Evolutionary conservation across 2,329 filamentous ascomycete species (phyloP), one percentile per base, ranked within the genome.

Genomic region (Tothia fuscella): DNA sequence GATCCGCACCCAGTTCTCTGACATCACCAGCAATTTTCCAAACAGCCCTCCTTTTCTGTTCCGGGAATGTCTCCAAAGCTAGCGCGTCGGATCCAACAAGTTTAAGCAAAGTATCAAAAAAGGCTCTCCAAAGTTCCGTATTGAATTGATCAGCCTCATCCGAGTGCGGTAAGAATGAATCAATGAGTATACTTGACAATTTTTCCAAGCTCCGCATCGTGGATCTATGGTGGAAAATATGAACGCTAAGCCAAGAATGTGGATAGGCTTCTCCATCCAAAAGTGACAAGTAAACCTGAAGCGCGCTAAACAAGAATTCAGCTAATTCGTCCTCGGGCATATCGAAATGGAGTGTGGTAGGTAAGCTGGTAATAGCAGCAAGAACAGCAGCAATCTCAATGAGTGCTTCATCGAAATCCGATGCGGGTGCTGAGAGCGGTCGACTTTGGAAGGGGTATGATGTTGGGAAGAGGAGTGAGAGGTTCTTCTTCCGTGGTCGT

Each of bases 21-120:
- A 98, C 86, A 62, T 98, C 93, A 5, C 91, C 91, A 3, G 89
- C 91, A 56, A 98, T 95, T 65, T 96, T 98, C 91, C 93, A 98
- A 1, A 96, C 89, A 1, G 91, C 89, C 42, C 91, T 72, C 34
- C 91, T 72, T 64, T 96, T 98, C 63, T 98, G 91, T 59, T 98
- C 93, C 0, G 91, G 87, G 56, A 95, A 96, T 0, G 88, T 94
- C 57, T 98, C 91, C 28, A 98, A 72, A 0, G 91, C 88, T 16
- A 98, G 71, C 0, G 82, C 84, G 26, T 88, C 79, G 53, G 87
- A 95, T 4, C 85, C 84, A 3, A 98, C 85, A 3, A 96, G 78
- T 55, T 84, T 87, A 21, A 98, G 70, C 22, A 98, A 66, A 0
- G 87, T 89, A 14, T 80, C 82, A 56, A 98, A 95, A 64, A 94